Percentiles rank a stretch among this genome's conserved stretches.
Evolutionary conservation across 345 rosid genomes (phyloP).

Genomic region (Alliaria petiolata): DNA sequence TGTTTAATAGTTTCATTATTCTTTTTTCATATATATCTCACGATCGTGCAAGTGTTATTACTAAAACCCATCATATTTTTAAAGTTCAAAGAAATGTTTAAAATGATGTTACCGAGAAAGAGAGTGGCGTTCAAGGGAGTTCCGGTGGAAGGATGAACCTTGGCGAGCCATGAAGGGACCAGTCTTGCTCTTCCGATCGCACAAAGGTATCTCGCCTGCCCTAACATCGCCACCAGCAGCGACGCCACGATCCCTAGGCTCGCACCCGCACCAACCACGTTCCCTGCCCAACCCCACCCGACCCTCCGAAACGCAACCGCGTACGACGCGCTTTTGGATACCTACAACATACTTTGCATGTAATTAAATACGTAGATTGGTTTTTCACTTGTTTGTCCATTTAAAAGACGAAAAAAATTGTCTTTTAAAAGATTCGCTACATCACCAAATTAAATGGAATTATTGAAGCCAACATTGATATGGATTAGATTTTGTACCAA

Average conservation of each 20-base stretch:
- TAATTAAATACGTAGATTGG: not conserved
- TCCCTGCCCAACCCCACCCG: constrained; percentile 88
- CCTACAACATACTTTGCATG: constrained; percentile 33
- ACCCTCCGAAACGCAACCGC: constrained; percentile 57
- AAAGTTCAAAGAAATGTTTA: not conserved
- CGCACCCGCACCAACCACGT: constrained; percentile 90
- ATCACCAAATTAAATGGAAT: too few species aligned
- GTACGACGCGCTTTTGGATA: constrained; percentile 56
- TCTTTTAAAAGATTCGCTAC: too few species aligned
- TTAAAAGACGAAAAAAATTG: too few species aligned
- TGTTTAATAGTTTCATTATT: too few species aligned
- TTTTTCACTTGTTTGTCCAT: not conserved
- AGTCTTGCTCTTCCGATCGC: constrained; percentile 83
- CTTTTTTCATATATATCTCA: too few species aligned
- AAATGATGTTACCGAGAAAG: constrained; percentile 63
- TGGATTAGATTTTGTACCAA: not conserved
- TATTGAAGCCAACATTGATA: too few species aligned
- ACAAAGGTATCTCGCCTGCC: constrained; percentile 96
- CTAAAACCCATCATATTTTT: not conserved
- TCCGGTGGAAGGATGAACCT: constrained; percentile 93
- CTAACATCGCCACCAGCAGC: constrained; percentile 91
- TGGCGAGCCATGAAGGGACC: constrained; percentile 86
- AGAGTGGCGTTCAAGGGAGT: constrained; percentile 95
- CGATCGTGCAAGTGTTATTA: too few species aligned
- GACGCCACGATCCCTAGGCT: constrained; percentile 95